Evolutionary conservation across 805 yeast species (phyloP).

Genomic region (Candida bentonensis): DNA sequence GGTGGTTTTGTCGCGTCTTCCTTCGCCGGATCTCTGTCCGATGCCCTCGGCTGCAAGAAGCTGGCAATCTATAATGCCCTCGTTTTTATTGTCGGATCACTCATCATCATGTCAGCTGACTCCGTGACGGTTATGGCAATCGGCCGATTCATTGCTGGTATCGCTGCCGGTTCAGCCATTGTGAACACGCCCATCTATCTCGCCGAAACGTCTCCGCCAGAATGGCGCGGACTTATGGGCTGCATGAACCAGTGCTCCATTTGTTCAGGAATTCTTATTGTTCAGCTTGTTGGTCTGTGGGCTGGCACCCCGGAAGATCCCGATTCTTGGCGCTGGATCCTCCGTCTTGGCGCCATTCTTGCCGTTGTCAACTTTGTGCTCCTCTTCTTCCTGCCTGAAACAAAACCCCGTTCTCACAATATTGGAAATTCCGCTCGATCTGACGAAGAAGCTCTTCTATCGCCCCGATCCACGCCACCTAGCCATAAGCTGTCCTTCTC

Average conservation of each 20-base stretch:
- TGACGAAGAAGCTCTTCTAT: constrained; percentile 1
- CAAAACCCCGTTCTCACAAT: background rate
- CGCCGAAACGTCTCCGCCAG: constrained; percentile 63
- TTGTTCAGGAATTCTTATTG: constrained; percentile 68
- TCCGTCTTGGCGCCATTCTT: constrained; percentile 45
- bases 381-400: constrained; percentile 1
- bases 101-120: constrained; percentile 39
- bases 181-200: constrained; percentile 76
- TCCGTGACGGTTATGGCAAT: constrained; percentile 30
- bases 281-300: constrained; percentile 64
- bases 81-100: constrained; percentile 46
- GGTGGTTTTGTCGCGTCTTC: constrained; percentile 76
- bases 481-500: constrained; percentile 10
- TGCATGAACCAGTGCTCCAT: constrained; percentile 80
- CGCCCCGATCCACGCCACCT: background rate
- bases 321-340: constrained; percentile 62
- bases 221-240: constrained; percentile 64
- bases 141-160: constrained; percentile 70
- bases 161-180: constrained; percentile 78
- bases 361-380: constrained; percentile 36
- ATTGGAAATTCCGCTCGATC: background rate
- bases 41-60: constrained; percentile 45
- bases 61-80: constrained; percentile 36
- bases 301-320: constrained; percentile 31
- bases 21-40: constrained; percentile 51